A percentile compares a stretch with the other conserved stretches of the same genome.
phyloP scores from a whole-genome alignment of 108 stramenopile genomes.

The Conticribra weissflogii region DNA sequence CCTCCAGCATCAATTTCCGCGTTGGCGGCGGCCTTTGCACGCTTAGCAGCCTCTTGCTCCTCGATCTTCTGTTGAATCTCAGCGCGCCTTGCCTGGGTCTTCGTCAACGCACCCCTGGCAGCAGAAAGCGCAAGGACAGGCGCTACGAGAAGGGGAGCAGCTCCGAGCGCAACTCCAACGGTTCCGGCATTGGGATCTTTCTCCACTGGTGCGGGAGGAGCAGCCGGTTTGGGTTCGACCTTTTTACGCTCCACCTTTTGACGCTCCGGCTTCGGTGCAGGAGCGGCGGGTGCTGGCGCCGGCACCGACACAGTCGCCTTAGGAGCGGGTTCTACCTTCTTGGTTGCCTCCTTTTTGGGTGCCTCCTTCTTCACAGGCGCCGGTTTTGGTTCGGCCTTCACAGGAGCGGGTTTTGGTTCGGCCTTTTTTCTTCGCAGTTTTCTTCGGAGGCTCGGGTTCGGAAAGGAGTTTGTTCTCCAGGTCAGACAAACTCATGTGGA shows the following conservation, averaged over 20 bases:
- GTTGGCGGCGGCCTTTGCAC: constrained; percentile 56
- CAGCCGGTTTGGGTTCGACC: constrained; percentile 13
- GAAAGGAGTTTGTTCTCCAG: constrained; percentile 47
- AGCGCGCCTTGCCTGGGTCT: constrained; percentile 55
- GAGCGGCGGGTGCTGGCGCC: constrained; percentile 22
- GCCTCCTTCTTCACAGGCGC: constrained; percentile 10
- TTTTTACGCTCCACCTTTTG: constrained; percentile 15
- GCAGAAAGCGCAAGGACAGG: constrained; percentile 67
- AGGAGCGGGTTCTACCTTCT: constrained; percentile 1
- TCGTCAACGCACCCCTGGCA: constrained; percentile 60
- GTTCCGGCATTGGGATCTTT: constrained; percentile 65
- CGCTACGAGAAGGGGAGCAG: constrained; percentile 74
- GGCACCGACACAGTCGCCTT: background rate
- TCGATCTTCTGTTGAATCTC: constrained; percentile 79
- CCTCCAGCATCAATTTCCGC: constrained; percentile 68
- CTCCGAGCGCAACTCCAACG: constrained; percentile 78
- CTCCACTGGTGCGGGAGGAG: constrained; percentile 14
- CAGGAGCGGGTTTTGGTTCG: constrained; percentile 13
- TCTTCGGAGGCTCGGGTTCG: constrained; percentile 26
- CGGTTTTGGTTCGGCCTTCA: constrained; percentile 30
- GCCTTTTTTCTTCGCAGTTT: constrained; percentile 16
- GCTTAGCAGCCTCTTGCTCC: constrained; percentile 45
- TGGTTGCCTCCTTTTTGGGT: constrained; percentile 3
- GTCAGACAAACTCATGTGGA: constrained; percentile 51
- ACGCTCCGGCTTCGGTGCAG: constrained; percentile 40